Evolutionary conservation across 345 rosid species (phyloP).

Genomic region (Hevea brasiliensis): DNA sequence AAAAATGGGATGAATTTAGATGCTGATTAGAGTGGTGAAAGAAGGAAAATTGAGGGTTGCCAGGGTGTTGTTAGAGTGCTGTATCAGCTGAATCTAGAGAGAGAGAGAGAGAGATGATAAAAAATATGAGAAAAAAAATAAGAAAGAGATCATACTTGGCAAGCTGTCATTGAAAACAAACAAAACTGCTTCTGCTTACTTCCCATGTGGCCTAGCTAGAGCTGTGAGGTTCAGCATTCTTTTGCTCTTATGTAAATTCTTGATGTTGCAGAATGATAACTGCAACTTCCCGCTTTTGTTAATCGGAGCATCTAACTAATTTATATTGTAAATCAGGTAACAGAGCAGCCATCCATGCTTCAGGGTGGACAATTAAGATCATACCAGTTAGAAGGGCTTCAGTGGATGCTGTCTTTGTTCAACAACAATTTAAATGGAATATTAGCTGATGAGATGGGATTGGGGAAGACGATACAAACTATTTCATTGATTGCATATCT

Average conservation of each 20-base stretch:
- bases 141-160: too few species aligned
- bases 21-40: too few species aligned
- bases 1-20: too few species aligned
- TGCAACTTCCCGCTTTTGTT: background rate
- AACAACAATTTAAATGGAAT: conserved; percentile 98
- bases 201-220: background rate
- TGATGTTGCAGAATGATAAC: conserved; percentile 4
- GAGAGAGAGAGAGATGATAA: too few species aligned
- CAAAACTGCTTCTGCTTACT: too few species aligned
- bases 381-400: conserved; percentile 97
- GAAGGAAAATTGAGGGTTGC: too few species aligned
- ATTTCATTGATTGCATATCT: conserved; percentile 90
- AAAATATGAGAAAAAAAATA: too few species aligned
- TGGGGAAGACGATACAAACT: conserved; percentile 98
- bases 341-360: conserved; percentile 90
- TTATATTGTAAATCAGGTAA: conserved; percentile 56
- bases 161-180: too few species aligned
- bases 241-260: conserved; percentile 8
- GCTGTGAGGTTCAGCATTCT: background rate
- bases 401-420: conserved; percentile 97
- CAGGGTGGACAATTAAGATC: conserved; percentile 90
- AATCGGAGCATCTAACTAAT: conserved; percentile 22
- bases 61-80: too few species aligned
- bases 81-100: too few species aligned
- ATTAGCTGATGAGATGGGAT: conserved; percentile 99